Evolutionary conservation across 1,284 basidiomycete species (phyloP).

Genomic region (Lignosus rhinocerotis): DNA sequence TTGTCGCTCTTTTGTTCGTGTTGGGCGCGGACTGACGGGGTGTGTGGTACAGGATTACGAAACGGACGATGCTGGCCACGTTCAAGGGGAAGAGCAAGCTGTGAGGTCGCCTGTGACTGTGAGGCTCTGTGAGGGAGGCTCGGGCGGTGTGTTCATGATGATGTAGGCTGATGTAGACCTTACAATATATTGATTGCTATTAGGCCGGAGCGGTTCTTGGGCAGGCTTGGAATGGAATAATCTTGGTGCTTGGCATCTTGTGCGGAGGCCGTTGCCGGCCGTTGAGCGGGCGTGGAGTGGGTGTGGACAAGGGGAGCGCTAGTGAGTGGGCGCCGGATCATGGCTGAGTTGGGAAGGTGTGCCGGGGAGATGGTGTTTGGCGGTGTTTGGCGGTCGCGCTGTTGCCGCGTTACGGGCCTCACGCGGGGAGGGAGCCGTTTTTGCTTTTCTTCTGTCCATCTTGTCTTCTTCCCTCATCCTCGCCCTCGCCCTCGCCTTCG

Average conservation of each 20-base stretch:
- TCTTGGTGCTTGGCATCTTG: neutral
- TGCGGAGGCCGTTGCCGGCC: slow-evolving; percentile 1
- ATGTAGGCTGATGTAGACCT: too few species aligned
- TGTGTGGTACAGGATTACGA: slow-evolving; percentile 61
- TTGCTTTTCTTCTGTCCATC: slow-evolving; percentile 20
- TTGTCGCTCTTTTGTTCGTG: slow-evolving; percentile 7
- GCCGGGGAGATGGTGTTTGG: slow-evolving; percentile 11
- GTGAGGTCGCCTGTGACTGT: too few species aligned
- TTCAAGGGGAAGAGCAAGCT: slow-evolving; percentile 68
- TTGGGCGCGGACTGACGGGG: slow-evolving; percentile 8
- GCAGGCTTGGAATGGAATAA: neutral
- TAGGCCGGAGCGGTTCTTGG: neutral
- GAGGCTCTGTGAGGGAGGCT: too few species aligned
- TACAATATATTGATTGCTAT: neutral
- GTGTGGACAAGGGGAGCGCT: neutral
- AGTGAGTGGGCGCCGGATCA: slow-evolving; percentile 10
- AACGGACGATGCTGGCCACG: slow-evolving; percentile 70
- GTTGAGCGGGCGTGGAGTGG: neutral
- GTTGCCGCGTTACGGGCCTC: slow-evolving; percentile 23
- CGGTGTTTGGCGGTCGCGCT: slow-evolving; percentile 19
- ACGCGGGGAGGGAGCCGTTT: slow-evolving; percentile 18
- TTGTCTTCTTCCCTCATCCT: slow-evolving; percentile 27
- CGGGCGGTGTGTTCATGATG: neutral
- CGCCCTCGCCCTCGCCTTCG: slow-evolving; percentile 26
- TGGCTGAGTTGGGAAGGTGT: too few species aligned